Base-by-base conservation (phyloP, 257 asterid species). In the Primulina eburnea region DNA sequence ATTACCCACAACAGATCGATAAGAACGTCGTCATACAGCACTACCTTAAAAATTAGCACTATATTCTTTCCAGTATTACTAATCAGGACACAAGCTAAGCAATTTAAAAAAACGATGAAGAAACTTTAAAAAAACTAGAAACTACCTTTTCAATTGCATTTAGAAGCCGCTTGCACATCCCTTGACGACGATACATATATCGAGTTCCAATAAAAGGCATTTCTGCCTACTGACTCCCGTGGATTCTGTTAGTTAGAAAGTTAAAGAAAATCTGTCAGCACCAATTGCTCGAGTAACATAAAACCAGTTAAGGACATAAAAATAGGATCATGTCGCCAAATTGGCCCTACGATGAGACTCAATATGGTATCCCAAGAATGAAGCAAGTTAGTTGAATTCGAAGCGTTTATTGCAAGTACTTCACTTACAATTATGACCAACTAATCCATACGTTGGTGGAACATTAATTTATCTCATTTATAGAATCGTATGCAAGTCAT, bases 191-290 rank as follows among this genome's bases (percentile, higher is more conserved):
- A 82, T 85, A 80, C 70, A 57, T 80, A 65, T 71, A 76, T 18
- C 99, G 89, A 33, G 97, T 92, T 75, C 97, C 98, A 70, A 91
- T 87, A 79, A 94, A 94, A 55, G 99, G 99, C 99, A 94, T 94
- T 89, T 94, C 98, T 1, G 96, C 99, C 70, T 91, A 75, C 72
- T 70, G 87, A 76, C 71, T 78, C 77, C 98, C 99, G 50, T 94
- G 97, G 72, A 92, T 78, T 85, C 99, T 94, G 73, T 70, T 57
- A 60, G 35, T 71, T 75, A 58, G 40, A 71, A 47, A 75, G 65
- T 26, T 29, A 64, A 74, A 72, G 68, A 52, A 73, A 53, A 68
- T 17, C 53, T 40, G 57, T 65, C 62, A 16, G 53, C 53, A 28
- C 53, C 6, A 12, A 78, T 55, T 62, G 74, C 64, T 69, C 35